Conservation (phyloP, 2,329 filamentous ascomycete species). For the Exophiala xenobiotica region DNA sequence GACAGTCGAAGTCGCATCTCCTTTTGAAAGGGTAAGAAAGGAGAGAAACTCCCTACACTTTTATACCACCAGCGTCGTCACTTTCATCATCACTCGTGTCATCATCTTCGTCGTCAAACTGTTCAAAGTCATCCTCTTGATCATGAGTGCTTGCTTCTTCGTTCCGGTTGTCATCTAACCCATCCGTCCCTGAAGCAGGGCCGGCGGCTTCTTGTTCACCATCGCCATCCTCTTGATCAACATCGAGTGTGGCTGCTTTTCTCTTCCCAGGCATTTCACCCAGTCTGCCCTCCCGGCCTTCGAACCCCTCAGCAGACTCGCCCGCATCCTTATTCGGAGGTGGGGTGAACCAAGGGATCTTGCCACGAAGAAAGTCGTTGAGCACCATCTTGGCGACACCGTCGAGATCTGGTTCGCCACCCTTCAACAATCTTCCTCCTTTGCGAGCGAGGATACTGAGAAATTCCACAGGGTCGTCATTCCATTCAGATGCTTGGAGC, state of each 20-base stretch:
- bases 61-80: constrained; percentile 9
- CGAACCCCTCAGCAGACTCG: constrained; percentile 47
- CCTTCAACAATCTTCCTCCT: constrained; percentile 79
- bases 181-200: neutral
- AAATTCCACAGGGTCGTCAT: constrained; percentile 70
- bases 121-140: constrained; percentile 13
- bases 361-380: constrained; percentile 93
- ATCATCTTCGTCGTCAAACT: constrained; percentile 23
- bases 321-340: constrained; percentile 56
- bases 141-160: constrained; percentile 21
- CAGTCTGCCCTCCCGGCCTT: constrained; percentile 72
- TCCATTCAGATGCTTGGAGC: constrained; percentile 66
- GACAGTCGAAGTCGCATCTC: too few species aligned
- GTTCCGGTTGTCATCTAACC: constrained; percentile 11
- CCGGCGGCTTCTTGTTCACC: constrained; percentile 3
- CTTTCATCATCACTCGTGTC: neutral
- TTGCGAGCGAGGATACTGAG: constrained; percentile 85
- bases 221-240: constrained; percentile 40
- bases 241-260: constrained; percentile 57
- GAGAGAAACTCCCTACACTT: neutral
- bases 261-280: constrained; percentile 84
- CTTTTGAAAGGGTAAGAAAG: too few species aligned
- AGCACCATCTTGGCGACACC: constrained; percentile 95
- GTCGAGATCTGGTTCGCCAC: constrained; percentile 92
- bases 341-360: constrained; percentile 93